Base-by-base conservation (phyloP, 768 basidiomycete genomes). In the Clitopilus passeckerianus region DNA sequence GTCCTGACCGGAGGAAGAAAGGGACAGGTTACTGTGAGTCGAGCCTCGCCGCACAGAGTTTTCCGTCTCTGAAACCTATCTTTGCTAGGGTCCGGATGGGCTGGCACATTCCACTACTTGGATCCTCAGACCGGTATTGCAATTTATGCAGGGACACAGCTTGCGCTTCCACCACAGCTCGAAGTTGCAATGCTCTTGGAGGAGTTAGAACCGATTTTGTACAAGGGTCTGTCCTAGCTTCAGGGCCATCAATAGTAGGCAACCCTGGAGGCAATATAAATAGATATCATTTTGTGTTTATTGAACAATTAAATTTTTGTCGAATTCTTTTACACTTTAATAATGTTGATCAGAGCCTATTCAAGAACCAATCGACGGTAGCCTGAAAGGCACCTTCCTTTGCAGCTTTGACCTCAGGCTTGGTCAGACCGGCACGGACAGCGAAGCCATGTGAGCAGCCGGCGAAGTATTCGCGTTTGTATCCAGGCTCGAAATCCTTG, bases 341-440 rank as follows among this genome's bases (percentile, higher is more conserved):
- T n/a, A n/a, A n/a, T n/a, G n/a, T n/a, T n/a, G n/a, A n/a, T 50
- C 59, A 62, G 53, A 62, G 23, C 27, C 62, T 41, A 1, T 59
- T 46, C 55, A 63, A 44, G 44, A 83, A 77, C 71, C 73, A 84
- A 57, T 79, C 71, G 23, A 84, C 78, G n/a, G 73, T 70, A 30
- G 75, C 74, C 68, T 80, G 77, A 73, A 84, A 83, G 0, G 80
- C 71, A 5, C 79, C 79, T 65, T 84, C 83, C 69, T 82, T 83
- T 34, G 77, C 83, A 18, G 77, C 77, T 71, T 80, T 81, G 59
- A 79, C 70, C 59, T 72, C 68, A 2, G 81, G 80, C 59, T 74
- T 64, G 46, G 57, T 67, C 54, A 72, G 12, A 64, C 78, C 76
- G 1, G 74, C 75, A 63, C 80, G 70, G 15, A 78, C 71, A 16